Percentiles rank a stretch among this genome's conserved stretches.
phyloP scores from a whole-genome alignment of 1,139 yeast species.

The Suhomyces coccinellae region DNA sequence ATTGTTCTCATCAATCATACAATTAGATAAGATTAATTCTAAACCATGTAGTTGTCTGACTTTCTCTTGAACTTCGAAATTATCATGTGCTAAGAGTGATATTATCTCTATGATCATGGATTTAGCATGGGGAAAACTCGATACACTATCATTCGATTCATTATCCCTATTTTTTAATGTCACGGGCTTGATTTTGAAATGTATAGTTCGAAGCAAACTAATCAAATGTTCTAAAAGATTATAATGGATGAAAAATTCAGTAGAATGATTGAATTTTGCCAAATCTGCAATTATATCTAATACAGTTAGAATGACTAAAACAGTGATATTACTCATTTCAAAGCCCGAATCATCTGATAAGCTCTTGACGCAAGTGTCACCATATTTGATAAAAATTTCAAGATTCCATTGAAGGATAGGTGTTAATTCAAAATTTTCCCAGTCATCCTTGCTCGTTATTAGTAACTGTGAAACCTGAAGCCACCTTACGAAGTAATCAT shows the following conservation, averaged over 20 bases:
- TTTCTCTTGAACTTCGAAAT: conserved; percentile 61
- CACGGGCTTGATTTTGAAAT: conserved; percentile 38
- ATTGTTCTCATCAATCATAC: conserved; percentile 83
- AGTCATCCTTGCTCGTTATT: conserved; percentile 49
- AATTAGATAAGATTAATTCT: conserved; percentile 71
- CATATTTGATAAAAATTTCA: conserved; percentile 34
- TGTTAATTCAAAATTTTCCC: conserved; percentile 54
- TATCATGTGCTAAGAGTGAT: conserved; percentile 53
- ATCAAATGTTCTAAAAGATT: conserved; percentile 48
- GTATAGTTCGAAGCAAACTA: conserved; percentile 47
- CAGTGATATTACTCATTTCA: conserved; percentile 1
- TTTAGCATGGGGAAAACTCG: conserved; percentile 51
- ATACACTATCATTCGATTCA: not conserved
- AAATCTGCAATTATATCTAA: conserved; percentile 57
- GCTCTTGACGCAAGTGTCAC: conserved; percentile 6
- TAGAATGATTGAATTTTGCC: conserved; percentile 51
- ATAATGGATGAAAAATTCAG: conserved; percentile 53
- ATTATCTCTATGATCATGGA: conserved; percentile 61
- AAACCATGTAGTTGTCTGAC: conserved; percentile 69
- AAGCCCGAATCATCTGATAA: not conserved
- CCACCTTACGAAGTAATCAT: conserved; percentile 11
- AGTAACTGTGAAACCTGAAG: conserved; percentile 41
- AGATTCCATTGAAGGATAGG: conserved; percentile 57
- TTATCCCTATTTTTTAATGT: conserved; percentile 16
- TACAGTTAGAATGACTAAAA: conserved; percentile 7